phyloP scores from a whole-genome alignment of 129 eudicot species.

The Helichrysum umbraculigerum region DNA sequence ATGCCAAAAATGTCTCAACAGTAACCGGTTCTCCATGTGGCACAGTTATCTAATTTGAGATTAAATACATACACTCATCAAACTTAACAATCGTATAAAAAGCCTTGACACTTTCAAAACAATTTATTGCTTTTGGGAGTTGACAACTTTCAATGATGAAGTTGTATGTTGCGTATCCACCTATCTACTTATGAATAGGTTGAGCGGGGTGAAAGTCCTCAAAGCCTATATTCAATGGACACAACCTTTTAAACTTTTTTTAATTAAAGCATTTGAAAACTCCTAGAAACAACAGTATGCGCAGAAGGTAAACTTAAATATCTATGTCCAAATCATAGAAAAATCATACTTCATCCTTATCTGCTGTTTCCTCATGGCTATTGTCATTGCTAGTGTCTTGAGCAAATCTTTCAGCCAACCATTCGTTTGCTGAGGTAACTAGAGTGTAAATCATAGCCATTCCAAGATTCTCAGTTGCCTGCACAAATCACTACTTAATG shows the following conservation, averaged over 20 bases:
- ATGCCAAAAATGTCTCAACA: slow-evolving; percentile 81
- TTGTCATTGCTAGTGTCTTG: slow-evolving; percentile 21
- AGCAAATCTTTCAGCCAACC: slow-evolving; percentile 48
- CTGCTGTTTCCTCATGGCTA: slow-evolving; percentile 47
- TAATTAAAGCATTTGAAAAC: too few relatives aligned
- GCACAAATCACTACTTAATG: slow-evolving; percentile 16
- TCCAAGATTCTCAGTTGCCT: slow-evolving; percentile 95
- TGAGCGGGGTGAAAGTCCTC: neutral
- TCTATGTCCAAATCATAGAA: neutral
- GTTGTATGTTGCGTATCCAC: neutral
- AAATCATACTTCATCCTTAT: slow-evolving; percentile 70
- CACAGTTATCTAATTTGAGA: slow-evolving; percentile 54
- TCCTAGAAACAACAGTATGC: neutral
- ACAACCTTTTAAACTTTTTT: neutral
- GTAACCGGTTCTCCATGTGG: slow-evolving; percentile 98
- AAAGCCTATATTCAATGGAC: neutral
- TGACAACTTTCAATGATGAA: neutral
- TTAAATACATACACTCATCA: neutral
- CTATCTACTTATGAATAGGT: neutral
- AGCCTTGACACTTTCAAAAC: neutral
- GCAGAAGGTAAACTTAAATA: neutral
- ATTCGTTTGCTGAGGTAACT: slow-evolving; percentile 85
- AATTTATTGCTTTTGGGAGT: neutral
- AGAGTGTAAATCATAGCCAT: slow-evolving; percentile 95
- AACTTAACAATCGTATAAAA: slow-evolving; percentile 9